A percentile compares a stretch with the other conserved stretches of the same genome.
These are phyloP conservation scores for Tylopilus felleus DNA, from an alignment of 768 basidiomycete genomes.

Conservation along the genomic window DNA sequence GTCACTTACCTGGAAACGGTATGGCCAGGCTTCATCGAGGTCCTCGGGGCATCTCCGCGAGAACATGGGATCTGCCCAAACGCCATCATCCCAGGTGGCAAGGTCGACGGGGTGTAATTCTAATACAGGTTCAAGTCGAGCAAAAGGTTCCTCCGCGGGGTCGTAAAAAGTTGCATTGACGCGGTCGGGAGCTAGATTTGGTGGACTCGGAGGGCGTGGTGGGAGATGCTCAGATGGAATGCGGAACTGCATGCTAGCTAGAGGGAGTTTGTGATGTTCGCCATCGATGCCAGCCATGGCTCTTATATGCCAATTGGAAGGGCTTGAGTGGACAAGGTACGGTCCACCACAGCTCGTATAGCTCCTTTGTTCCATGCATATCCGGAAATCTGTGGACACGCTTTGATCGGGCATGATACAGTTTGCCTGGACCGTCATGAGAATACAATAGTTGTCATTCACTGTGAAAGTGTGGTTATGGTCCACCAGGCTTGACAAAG, in stretches of 20 bases:
- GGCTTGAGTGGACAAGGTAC: slow-evolving; percentile 12
- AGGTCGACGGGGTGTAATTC: slow-evolving; percentile 25
- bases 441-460: slow-evolving; percentile 5
- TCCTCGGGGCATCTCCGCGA: slow-evolving; percentile 33
- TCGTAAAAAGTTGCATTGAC: no score
- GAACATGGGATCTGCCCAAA: slow-evolving; percentile 16
- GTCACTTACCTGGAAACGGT: slow-evolving; percentile 42
- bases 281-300: background rate
- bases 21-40: slow-evolving; percentile 52
- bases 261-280: background rate
- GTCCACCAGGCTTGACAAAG: background rate
- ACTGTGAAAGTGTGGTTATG: background rate
- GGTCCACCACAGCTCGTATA: slow-evolving; percentile 11
- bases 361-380: background rate
- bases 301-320: slow-evolving; percentile 13
- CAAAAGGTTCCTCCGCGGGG: no score
- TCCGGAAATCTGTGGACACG: slow-evolving; percentile 6
- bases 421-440: background rate
- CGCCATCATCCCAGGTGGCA: slow-evolving; percentile 25
- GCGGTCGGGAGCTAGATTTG: no score
- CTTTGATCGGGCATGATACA: slow-evolving; percentile 16
- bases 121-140: background rate
- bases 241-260: background rate
- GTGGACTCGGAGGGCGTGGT: no score
- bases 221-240: no score